Base-by-base conservation (phyloP, 2,329 filamentous ascomycete genomes). In the Microsporum canis region DNA sequence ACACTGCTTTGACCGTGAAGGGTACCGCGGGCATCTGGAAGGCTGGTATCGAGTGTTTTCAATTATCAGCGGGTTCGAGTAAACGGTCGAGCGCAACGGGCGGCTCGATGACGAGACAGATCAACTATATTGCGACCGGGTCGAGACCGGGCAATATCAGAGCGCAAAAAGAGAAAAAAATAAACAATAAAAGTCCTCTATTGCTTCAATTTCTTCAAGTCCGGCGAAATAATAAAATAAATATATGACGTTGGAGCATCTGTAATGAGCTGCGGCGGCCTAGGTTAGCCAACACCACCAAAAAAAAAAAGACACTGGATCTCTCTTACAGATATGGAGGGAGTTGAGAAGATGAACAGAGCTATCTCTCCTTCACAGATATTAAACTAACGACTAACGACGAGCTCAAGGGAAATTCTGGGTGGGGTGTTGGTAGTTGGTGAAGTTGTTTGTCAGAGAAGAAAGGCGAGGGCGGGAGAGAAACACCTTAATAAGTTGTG, bases 1-100 rank as follows among this genome's bases (percentile, higher is more conserved):
- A 99, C 71, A 97, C 78, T 68, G 94, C 90, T 82, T 91, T 95
- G 79, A 99, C 94, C 78, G 89, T 95, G 81, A 96, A 96, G 63
- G 86, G 85, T 68, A 80, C 80, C 64, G 73, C 75, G 74, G 86
- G 79, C 88, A 91, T 91, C 72, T 75, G 82, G 64, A n/a, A 59
- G 57, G 31, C 39, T 39, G 23, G n/a, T 43, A 29, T 41, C 3
- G 36, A 57, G 14, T n/a, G 31, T 51, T 29, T 33, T 12, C 10
- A 23, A 51, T 7, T 51, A 51, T 51, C 45, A 31, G 31, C 10
- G 23, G 45, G 17, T 23, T 14, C 51, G 14, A 31, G 10, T 55
- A 57, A 41, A 34, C 55, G 55, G 55, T 41, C 55, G 55, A 41
- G 55, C 55, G 53, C 31, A 56, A 39, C 33, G 36, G 17, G 53